phyloP scores from a whole-genome alignment of 768 basidiomycete species.

The Tylopilus sp. region DNA sequence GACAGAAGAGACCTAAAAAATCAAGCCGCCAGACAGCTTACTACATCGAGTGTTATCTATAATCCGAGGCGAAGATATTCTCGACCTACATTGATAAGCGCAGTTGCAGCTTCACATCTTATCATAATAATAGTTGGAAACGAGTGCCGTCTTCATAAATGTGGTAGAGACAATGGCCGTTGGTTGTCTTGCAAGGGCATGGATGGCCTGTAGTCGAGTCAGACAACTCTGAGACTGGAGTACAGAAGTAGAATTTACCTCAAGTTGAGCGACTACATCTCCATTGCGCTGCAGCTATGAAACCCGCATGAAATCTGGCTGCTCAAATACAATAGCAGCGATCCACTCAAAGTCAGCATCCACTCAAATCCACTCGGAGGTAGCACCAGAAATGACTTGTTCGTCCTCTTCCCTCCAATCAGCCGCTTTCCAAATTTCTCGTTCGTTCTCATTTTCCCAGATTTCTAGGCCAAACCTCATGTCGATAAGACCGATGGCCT shows the following conservation, averaged over 20 bases:
- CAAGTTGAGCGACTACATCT: constrained; percentile 95
- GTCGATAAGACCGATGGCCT: constrained; percentile 90
- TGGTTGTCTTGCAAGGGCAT: constrained; percentile 77
- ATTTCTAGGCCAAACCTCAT: too few relatives aligned
- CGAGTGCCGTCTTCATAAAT: constrained; percentile 88
- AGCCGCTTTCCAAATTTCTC: constrained; percentile 93
- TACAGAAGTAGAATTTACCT: constrained; percentile 55
- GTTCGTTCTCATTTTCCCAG: constrained; percentile 88
- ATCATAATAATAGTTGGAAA: constrained; percentile 93
- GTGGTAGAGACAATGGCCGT: constrained; percentile 86
- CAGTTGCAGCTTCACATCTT: constrained; percentile 89
- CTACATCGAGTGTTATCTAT: constrained; percentile 38
- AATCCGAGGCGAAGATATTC: constrained; percentile 1
- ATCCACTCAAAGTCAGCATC: constrained; percentile 99
- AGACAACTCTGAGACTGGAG: too few relatives aligned
- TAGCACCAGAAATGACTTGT: constrained; percentile 84
- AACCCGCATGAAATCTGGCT: constrained; percentile 99
- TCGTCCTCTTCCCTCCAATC: constrained; percentile 99
- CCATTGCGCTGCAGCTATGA: constrained; percentile 92
- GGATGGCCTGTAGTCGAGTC: constrained; percentile 68
- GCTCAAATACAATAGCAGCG: constrained; percentile 85
- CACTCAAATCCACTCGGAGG: constrained; percentile 98
- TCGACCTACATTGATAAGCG: constrained; percentile 69
- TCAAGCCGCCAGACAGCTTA: constrained; percentile 79
- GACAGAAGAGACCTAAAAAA: constrained; percentile 87